Evolutionary conservation across 768 basidiomycete species (phyloP).

Genomic region (Amylocystis lapponica): DNA sequence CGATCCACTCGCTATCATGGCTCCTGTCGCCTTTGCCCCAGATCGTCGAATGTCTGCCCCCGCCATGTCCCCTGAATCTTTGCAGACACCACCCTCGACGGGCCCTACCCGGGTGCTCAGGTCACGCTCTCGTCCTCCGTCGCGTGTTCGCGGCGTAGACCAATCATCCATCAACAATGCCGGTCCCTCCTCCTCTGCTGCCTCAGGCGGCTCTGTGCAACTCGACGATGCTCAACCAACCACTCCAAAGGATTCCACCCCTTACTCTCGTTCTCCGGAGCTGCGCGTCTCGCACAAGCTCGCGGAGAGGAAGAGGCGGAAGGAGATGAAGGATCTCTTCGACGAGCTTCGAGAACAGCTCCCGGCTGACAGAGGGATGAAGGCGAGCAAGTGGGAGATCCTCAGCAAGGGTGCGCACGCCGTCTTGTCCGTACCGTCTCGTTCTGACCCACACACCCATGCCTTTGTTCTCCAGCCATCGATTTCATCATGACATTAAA

Average conservation of each 20-base stretch:
- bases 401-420: conserved; percentile 79
- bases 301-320: conserved; percentile 92
- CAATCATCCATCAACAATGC: conserved; percentile 29
- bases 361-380: conserved; percentile 90
- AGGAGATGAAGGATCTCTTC: conserved; percentile 99
- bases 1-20: conserved; percentile 37
- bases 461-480: conserved; percentile 45
- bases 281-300: conserved; percentile 94
- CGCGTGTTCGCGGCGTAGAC: conserved; percentile 44
- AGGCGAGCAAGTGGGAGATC: conserved; percentile 99
- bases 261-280: conserved; percentile 94
- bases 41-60: conserved; percentile 80
- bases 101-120: conserved; percentile 51
- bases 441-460: background rate
- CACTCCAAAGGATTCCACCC: conserved; percentile 54
- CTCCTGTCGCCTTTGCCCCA: conserved; percentile 49
- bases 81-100: conserved; percentile 38
- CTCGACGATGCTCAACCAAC: background rate
- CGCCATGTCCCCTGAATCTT: conserved; percentile 35
- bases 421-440: background rate
- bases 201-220: conserved; percentile 3
- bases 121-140: conserved; percentile 67
- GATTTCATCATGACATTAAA: conserved; percentile 83
- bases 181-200: conserved; percentile 11
- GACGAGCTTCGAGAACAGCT: conserved; percentile 93